These are phyloP conservation scores for Pyracantha coccinea DNA, from an alignment of 331 rosid species.

Conservation along the genomic window DNA sequence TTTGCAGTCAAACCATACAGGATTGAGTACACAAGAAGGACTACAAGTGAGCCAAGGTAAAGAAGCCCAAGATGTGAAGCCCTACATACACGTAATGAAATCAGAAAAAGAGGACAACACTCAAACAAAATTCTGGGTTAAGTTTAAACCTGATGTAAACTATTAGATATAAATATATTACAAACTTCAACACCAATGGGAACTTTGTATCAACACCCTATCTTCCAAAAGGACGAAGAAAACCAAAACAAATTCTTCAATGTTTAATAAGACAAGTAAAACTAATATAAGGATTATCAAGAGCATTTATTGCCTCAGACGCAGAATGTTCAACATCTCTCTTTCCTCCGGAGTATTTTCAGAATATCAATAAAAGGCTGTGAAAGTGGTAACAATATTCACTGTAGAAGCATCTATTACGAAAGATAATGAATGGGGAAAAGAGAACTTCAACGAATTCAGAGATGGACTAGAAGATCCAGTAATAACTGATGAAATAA, in stretches of 20 bases:
- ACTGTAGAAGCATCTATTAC: neutral
- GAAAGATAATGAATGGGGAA: neutral
- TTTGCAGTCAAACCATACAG: conserved; percentile 88
- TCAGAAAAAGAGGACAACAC: neutral
- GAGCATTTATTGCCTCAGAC: neutral
- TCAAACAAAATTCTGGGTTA: neutral
- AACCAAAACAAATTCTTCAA: neutral
- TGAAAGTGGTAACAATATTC: neutral
- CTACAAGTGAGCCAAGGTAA: conserved; percentile 83
- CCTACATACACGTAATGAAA: conserved; percentile 43
- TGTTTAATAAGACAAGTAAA: neutral
- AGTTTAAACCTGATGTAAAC: neutral
- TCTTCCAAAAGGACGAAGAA: no score
- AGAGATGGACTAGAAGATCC: conserved; percentile 7
- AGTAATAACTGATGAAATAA: neutral
- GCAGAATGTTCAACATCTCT: neutral
- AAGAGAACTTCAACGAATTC: no score
- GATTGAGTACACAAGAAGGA: conserved; percentile 86
- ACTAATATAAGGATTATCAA: neutral
- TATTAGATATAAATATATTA: neutral
- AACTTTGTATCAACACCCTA: no score
- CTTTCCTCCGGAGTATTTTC: neutral
- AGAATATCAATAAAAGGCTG: neutral
- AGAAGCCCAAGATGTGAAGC: conserved; percentile 95
- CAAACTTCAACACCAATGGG: neutral